phyloP scores from a whole-genome alignment of 495 filamentous ascomycete genomes.

The Hypoxylon trugodes region DNA sequence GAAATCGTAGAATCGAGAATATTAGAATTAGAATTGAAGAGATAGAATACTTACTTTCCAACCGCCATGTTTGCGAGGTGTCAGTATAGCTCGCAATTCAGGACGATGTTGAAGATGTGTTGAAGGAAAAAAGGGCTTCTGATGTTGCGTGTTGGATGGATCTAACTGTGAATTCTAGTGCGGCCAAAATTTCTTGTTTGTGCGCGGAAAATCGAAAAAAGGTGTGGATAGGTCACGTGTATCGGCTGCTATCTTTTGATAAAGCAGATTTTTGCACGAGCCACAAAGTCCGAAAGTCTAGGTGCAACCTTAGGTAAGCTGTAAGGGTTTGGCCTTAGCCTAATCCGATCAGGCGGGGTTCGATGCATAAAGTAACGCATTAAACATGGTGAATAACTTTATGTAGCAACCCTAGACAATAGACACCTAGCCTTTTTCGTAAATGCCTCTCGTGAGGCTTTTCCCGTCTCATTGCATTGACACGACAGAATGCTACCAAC shows the following conservation, averaged over 20 bases:
- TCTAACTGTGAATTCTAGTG: constrained; percentile 46
- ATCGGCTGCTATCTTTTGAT: constrained; percentile 3
- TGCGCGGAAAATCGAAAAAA: constrained; percentile 40
- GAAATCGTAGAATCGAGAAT: constrained; percentile 22
- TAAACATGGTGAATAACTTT: too few relatives aligned
- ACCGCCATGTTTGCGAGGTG: constrained; percentile 83
- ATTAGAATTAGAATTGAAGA: constrained; percentile 21
- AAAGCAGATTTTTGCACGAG: constrained; percentile 7
- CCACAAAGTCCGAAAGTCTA: not conserved
- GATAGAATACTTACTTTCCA: constrained; percentile 84
- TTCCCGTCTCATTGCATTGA: too few relatives aligned
- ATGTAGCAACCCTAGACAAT: too few relatives aligned
- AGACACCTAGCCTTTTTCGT: too few relatives aligned
- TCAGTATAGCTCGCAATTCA: constrained; percentile 44
- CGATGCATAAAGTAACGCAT: too few relatives aligned
- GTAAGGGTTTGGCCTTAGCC: too few relatives aligned
- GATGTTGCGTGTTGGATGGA: constrained; percentile 40
- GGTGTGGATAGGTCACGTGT: constrained; percentile 33
- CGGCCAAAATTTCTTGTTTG: constrained; percentile 46
- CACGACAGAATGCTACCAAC: too few relatives aligned
- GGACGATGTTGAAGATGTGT: constrained; percentile 42
- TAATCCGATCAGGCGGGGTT: too few relatives aligned
- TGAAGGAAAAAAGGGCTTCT: constrained; percentile 38
- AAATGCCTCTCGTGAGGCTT: too few relatives aligned
- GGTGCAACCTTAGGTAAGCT: too few relatives aligned